Evolutionary conservation across 108 stramenopile species (phyloP), one percentile per base, ranked within the genome.

Genomic region (Epithemia pelagica): DNA sequence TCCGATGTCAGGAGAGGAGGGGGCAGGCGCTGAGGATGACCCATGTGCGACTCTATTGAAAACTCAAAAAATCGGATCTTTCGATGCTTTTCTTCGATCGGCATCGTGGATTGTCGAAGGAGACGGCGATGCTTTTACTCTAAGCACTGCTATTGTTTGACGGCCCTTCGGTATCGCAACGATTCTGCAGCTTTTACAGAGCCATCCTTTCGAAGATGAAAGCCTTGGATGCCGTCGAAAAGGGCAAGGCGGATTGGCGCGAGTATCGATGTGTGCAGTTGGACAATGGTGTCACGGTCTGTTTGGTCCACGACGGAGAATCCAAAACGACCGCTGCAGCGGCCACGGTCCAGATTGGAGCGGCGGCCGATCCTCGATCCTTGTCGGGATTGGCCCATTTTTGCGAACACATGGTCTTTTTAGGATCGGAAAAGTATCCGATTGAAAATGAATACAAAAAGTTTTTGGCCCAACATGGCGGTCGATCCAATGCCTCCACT

Each of bases 351-450:
- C 56, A 70, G 18, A 78, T 82, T 23, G 92, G 95, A 33, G 89
- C 87, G 0, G 69, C 77, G 0, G 69, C 83, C 15, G 95, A 96
- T 76, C 95, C 95, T 0, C 64, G 85, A 28, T 61, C 64, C 10
- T 27, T 91, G 54, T 82, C 87, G 52, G 95, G 95, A 52, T 67
- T 96, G 10, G 95, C 95, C 1, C 95, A 96, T 67, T 96, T 96
- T 64, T 78, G 75, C 59, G 95, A 96, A 67, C 95, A 96, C 62
- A 55, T 54, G 52, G 7, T 54, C 61, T 96, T 96, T 75, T 70
- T 96, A 0, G 95, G 95, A 0, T 82, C 82, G 23, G 71, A 88
- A 62, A 74, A 78, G 58, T 87, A 87, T 63, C 86, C 86, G 0
- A 74, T 74, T 37, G 91, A 92, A 66, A 92, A 92, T 60, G 84